phyloP scores from a whole-genome alignment of 352 stramenopile species.

The Phytophthora gonapodyides region DNA sequence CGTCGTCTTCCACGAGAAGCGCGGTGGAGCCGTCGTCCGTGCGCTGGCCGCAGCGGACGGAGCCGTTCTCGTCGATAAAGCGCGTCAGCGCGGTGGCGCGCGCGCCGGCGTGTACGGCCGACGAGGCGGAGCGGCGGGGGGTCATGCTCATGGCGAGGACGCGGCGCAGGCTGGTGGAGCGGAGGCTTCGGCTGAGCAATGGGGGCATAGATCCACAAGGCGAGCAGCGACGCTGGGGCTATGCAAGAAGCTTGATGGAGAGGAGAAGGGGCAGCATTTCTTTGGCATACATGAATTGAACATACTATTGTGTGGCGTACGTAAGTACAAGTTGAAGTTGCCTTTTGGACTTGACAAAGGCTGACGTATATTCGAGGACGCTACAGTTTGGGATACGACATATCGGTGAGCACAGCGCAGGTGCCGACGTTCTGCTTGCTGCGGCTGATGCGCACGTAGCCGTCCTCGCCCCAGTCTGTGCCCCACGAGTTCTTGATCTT shows the following conservation, averaged over 20 bases:
- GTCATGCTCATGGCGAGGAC: constrained; percentile 18
- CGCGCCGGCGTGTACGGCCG: neutral
- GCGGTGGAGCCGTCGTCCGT: constrained; percentile 40
- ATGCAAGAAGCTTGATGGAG: constrained; percentile 9
- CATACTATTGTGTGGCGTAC: neutral
- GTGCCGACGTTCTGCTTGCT: constrained; percentile 63
- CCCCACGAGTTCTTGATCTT: constrained; percentile 99
- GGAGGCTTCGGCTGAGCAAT: constrained; percentile 22
- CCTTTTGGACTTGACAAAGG: constrained; percentile 4
- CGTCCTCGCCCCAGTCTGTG: constrained; percentile 92
- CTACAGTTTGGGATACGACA: constrained; percentile 55
- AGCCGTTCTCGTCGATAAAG: constrained; percentile 65
- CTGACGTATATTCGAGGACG: neutral
- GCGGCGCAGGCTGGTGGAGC: constrained; percentile 9
- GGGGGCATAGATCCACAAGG: constrained; percentile 18
- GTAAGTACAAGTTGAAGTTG: constrained; percentile 9
- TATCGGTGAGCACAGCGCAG: constrained; percentile 58
- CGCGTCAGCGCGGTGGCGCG: constrained; percentile 67
- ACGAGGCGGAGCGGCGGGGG: constrained; percentile 12
- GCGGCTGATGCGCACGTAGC: constrained; percentile 93
- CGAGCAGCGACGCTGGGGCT: constrained; percentile 11
- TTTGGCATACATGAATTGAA: neutral
- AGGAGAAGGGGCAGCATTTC: neutral
- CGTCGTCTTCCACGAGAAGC: constrained; percentile 66
- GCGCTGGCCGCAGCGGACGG: constrained; percentile 65